These are phyloP conservation scores for Rugosomyces carneus DNA, from an alignment of 1,284 basidiomycete species.

Conservation along the genomic window DNA sequence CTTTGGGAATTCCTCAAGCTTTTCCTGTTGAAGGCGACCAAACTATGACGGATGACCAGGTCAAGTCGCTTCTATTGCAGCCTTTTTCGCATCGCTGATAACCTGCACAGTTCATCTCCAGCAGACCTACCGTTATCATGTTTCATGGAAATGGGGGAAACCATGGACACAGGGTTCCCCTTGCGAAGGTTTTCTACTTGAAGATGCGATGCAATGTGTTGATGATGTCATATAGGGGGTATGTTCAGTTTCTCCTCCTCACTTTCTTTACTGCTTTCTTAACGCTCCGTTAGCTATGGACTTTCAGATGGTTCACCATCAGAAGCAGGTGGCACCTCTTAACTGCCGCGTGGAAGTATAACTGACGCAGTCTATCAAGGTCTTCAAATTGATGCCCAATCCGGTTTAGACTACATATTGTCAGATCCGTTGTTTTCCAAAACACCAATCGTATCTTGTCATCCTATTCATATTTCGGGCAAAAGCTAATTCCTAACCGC, in stretches of 20 bases:
- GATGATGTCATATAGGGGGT: constrained; percentile 87
- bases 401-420: constrained; percentile 72
- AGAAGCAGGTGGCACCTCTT: constrained; percentile 58
- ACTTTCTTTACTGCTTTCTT: too few species aligned
- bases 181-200: constrained; percentile 81
- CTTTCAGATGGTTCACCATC: constrained; percentile 77
- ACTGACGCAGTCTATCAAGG: constrained; percentile 37
- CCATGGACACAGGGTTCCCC: constrained; percentile 81
- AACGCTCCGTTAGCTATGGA: constrained; percentile 65
- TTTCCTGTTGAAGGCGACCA: constrained; percentile 22
- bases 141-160: constrained; percentile 90
- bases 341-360: background rate
- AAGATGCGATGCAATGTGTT: constrained; percentile 86
- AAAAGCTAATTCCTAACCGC: background rate
- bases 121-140: constrained; percentile 80
- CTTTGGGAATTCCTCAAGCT: constrained; percentile 26
- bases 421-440: constrained; percentile 63
- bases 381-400: constrained; percentile 75
- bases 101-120: constrained; percentile 51
- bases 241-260: constrained; percentile 20
- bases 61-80: constrained; percentile 19
- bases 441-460: constrained; percentile 57
- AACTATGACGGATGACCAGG: constrained; percentile 42
- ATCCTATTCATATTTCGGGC: background rate
- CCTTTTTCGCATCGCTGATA: constrained; percentile 2